phyloP scores from a whole-genome alignment of 2,329 filamentous ascomycete genomes.

The Xenoacremonium recifei region DNA sequence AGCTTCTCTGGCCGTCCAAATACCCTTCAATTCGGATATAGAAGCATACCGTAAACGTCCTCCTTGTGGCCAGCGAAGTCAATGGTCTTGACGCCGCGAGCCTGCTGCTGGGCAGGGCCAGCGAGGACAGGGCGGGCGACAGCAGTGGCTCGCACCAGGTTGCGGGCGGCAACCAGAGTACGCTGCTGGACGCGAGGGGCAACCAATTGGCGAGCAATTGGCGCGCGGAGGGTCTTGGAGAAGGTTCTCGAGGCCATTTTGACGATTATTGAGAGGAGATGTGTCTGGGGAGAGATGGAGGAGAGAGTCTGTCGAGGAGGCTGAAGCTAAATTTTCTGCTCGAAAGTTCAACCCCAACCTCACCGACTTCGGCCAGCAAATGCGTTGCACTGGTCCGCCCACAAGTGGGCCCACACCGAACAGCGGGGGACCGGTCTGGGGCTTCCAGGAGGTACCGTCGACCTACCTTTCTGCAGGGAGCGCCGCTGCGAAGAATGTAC shows the following conservation, averaged over 20 bases:
- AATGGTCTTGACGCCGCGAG: constrained; percentile 94
- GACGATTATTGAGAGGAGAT: constrained; percentile 30
- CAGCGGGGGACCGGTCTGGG: neutral
- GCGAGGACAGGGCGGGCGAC: constrained; percentile 51
- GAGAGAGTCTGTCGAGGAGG: constrained; percentile 23
- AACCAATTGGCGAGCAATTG: constrained; percentile 62
- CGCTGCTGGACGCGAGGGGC: constrained; percentile 60
- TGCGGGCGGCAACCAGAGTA: constrained; percentile 60
- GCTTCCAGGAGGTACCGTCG: neutral
- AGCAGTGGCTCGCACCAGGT: constrained; percentile 53
- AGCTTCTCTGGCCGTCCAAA: constrained; percentile 19
- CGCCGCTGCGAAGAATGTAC: too few species aligned
- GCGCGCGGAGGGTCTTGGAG: constrained; percentile 64
- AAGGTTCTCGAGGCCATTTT: constrained; percentile 78
- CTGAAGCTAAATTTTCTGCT: constrained; percentile 23
- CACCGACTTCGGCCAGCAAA: constrained; percentile 26
- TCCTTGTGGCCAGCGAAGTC: constrained; percentile 97
- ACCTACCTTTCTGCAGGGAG: too few species aligned
- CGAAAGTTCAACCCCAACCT: constrained; percentile 6
- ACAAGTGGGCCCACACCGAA: constrained; percentile 17
- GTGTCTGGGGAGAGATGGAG: constrained; percentile 27
- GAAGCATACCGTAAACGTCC: constrained; percentile 79
- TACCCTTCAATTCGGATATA: neutral
- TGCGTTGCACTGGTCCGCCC: constrained; percentile 3
- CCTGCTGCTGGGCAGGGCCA: constrained; percentile 63